Percentiles rank a stretch among this genome's conserved stretches.
Evolutionary conservation across 164 flowering plant species (phyloP).

Genomic region (Stephania cephalantha): DNA sequence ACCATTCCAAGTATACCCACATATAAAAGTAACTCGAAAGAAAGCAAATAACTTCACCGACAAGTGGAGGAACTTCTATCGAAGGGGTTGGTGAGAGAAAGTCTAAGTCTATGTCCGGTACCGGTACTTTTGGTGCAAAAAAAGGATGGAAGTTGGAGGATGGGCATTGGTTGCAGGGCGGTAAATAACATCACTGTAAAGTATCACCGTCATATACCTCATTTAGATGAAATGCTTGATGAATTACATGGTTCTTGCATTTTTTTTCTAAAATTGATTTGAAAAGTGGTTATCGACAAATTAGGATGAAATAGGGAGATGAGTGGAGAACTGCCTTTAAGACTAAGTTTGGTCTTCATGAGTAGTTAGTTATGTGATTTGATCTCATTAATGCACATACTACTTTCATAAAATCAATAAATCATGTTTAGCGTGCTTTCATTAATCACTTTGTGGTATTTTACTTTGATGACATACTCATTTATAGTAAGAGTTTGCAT

Average conservation of each 20-base stretch:
- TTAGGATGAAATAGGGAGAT: neutral
- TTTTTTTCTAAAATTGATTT: constrained; percentile 2
- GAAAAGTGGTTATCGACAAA: neutral
- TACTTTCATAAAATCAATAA: neutral
- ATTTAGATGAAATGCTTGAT: too few species aligned
- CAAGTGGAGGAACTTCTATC: neutral
- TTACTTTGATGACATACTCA: neutral
- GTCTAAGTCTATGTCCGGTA: neutral
- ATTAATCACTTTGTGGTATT: neutral
- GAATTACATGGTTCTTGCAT: neutral
- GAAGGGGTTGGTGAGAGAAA: neutral
- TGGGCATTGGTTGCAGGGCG: too few species aligned
- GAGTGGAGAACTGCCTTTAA: neutral
- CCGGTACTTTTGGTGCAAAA: neutral
- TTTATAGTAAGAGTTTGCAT: neutral
- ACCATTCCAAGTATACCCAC: neutral
- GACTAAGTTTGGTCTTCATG: neutral
- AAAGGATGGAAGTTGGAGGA: too few species aligned
- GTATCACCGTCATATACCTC: too few species aligned
- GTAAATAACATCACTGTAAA: too few species aligned
- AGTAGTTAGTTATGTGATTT: neutral
- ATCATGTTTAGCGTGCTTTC: neutral
- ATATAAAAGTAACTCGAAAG: neutral
- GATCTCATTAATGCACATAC: neutral
- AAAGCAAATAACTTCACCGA: neutral